phyloP scores from a whole-genome alignment of 306 rosid species.

The Dryas alaskensis region DNA sequence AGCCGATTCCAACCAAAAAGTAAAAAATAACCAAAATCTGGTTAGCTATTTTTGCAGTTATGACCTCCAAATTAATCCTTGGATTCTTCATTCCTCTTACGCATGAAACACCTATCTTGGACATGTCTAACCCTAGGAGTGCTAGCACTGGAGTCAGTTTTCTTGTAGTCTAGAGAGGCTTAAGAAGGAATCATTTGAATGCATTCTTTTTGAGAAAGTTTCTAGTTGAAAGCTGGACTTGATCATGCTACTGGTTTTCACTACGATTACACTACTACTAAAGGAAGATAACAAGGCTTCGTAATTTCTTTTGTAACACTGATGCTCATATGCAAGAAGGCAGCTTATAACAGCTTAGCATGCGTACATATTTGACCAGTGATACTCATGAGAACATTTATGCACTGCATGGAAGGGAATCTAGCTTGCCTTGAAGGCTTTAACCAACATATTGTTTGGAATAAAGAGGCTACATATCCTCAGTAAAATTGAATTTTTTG shows the following conservation, averaged over 20 bases:
- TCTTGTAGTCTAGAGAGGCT: too few relatives aligned
- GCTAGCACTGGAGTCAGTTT: too few relatives aligned
- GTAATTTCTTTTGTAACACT: neutral
- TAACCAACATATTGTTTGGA: neutral
- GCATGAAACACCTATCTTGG: too few relatives aligned
- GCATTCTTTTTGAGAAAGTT: too few relatives aligned
- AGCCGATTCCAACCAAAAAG: too few relatives aligned
- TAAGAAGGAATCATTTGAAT: too few relatives aligned
- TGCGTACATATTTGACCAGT: neutral
- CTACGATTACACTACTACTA: neutral
- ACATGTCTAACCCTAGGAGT: too few relatives aligned
- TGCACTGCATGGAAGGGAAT: constrained; percentile 3
- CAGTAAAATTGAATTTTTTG: neutral
- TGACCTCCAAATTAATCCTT: too few relatives aligned
- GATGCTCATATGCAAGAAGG: neutral
- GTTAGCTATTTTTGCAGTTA: too few relatives aligned
- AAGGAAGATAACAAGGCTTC: neutral
- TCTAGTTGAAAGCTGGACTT: too few relatives aligned
- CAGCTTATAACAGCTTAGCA: neutral
- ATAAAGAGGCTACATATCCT: neutral
- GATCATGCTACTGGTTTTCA: neutral
- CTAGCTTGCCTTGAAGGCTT: neutral
- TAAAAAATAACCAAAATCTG: too few relatives aligned
- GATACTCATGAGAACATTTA: neutral
- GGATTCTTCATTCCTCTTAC: too few relatives aligned